These are phyloP conservation scores for Lasiosphaeria hispida DNA, from an alignment of 495 filamentous ascomycete genomes.

Conservation along the genomic window DNA sequence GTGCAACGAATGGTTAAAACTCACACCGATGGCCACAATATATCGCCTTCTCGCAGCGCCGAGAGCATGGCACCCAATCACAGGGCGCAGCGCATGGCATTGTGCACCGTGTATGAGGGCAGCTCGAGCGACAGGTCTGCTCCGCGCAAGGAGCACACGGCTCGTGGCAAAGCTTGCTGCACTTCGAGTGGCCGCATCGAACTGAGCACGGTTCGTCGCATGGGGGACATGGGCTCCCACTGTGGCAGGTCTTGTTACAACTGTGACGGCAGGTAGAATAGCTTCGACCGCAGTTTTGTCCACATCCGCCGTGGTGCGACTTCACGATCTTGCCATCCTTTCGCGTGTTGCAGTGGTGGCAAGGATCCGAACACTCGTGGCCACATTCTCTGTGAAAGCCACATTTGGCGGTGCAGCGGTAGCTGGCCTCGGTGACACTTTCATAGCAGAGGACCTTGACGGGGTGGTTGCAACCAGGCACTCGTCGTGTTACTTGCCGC, in stretches of 20 bases:
- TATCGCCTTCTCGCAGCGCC: conserved; percentile 56
- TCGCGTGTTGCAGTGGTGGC: conserved; percentile 46
- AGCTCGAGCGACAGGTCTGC: conserved; percentile 44
- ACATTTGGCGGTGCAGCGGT: conserved; percentile 51
- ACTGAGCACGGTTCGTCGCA: conserved; percentile 56
- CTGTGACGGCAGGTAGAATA: conserved; percentile 58
- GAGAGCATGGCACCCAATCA: conserved; percentile 63
- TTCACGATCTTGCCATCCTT: conserved; percentile 16
- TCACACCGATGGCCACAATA: conserved; percentile 61
- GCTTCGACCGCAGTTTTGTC: conserved; percentile 48
- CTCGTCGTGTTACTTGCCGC: conserved; percentile 35
- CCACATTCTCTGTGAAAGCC: conserved; percentile 52
- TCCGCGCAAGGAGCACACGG: conserved; percentile 66
- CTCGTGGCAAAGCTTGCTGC: conserved; percentile 55
- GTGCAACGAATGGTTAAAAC: not conserved
- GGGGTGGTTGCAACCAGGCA: conserved; percentile 56
- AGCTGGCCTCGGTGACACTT: conserved; percentile 35
- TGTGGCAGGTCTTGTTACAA: conserved; percentile 32
- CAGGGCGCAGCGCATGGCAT: conserved; percentile 76
- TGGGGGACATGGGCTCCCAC: conserved; percentile 47
- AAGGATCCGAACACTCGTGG: conserved; percentile 56
- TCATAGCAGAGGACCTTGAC: conserved; percentile 50
- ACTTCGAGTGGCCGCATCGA: conserved; percentile 54
- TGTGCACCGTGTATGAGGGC: conserved; percentile 55
- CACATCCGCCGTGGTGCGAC: conserved; percentile 50